Conservation (phyloP, 2,329 filamentous ascomycete species). For the Hortaea sp. region DNA sequence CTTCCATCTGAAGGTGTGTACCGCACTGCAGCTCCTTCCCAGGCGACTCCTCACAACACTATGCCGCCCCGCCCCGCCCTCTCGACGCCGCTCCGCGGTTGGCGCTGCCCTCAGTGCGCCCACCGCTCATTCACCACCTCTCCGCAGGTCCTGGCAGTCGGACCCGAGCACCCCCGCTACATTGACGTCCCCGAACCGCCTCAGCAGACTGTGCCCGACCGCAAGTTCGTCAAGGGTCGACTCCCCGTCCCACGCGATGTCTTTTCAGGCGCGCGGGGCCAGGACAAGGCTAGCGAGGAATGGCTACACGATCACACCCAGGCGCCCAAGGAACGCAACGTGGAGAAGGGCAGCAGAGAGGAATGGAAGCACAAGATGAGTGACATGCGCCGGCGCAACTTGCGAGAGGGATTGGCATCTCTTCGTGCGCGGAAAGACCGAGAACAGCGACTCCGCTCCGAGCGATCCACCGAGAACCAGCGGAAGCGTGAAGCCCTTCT, state of each 20-base stretch:
- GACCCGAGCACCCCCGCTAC: constrained; percentile 80
- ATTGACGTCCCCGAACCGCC: constrained; percentile 69
- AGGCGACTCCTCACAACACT: constrained; percentile 1
- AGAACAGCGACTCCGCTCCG: constrained; percentile 27
- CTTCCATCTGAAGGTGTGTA: background rate
- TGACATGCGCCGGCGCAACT: constrained; percentile 56
- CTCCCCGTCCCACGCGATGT: constrained; percentile 75
- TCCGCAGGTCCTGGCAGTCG: constrained; percentile 40
- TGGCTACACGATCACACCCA: constrained; percentile 34
- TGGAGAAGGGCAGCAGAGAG: constrained; percentile 35
- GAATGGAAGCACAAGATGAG: constrained; percentile 67
- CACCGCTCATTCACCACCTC: constrained; percentile 37
- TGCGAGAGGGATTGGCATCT: constrained; percentile 59
- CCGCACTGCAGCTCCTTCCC: background rate
- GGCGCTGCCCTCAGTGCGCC: constrained; percentile 26
- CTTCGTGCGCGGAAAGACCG: constrained; percentile 56
- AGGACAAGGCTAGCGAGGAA: constrained; percentile 31
- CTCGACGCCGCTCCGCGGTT: constrained; percentile 20
- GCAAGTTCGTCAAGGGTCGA: constrained; percentile 56
- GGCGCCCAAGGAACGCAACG: background rate
- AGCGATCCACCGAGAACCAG: constrained; percentile 40
- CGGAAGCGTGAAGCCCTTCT: constrained; percentile 42
- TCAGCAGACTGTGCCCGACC: constrained; percentile 52
- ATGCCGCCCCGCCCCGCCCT: constrained; percentile 33
- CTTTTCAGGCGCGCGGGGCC: constrained; percentile 48